These are phyloP conservation scores for Galeopsis tetrahit DNA, from an alignment of 257 asterid genomes.

Conservation along the genomic window DNA sequence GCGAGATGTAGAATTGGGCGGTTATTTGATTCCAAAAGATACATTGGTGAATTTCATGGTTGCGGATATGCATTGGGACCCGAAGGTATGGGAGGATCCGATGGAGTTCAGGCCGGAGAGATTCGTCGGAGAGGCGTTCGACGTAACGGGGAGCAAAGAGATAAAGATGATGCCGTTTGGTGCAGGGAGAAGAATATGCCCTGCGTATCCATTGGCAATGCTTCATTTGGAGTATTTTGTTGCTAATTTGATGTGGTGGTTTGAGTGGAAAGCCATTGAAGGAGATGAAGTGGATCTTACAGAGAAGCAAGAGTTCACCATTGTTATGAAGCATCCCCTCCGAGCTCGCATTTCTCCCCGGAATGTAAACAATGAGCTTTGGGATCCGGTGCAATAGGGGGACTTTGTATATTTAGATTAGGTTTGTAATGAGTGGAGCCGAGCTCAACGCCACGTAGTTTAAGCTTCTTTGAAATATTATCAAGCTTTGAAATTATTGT, in stretches of 20 bases:
- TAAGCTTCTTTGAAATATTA: no score
- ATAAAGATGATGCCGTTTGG: slow-evolving; percentile 90
- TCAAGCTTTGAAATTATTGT: no score
- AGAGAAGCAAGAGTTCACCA: slow-evolving; percentile 57
- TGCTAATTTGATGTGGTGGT: slow-evolving; percentile 60
- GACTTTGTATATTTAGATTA: no score
- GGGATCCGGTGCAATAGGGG: no score
- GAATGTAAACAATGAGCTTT: background rate
- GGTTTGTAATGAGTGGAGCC: no score
- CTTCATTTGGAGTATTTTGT: slow-evolving; percentile 75
- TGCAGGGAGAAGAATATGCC: slow-evolving; percentile 72
- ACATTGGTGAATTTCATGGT: slow-evolving; percentile 68
- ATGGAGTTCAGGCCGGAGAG: slow-evolving; percentile 79
- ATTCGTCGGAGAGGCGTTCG: slow-evolving; percentile 46
- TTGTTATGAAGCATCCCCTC: slow-evolving; percentile 65
- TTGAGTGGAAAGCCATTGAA: slow-evolving; percentile 44
- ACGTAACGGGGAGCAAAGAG: slow-evolving; percentile 65
- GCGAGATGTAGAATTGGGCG: slow-evolving; percentile 50
- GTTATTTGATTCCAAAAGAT: slow-evolving; percentile 51
- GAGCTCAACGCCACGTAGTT: no score
- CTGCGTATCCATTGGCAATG: slow-evolving; percentile 54
- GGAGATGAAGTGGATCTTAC: slow-evolving; percentile 58
- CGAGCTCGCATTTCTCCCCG: slow-evolving; percentile 39
- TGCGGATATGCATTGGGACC: slow-evolving; percentile 73
- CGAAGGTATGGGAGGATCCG: slow-evolving; percentile 68